These are phyloP conservation scores for Suillus variegatus DNA, from an alignment of 768 basidiomycete species.

Conservation along the genomic window DNA sequence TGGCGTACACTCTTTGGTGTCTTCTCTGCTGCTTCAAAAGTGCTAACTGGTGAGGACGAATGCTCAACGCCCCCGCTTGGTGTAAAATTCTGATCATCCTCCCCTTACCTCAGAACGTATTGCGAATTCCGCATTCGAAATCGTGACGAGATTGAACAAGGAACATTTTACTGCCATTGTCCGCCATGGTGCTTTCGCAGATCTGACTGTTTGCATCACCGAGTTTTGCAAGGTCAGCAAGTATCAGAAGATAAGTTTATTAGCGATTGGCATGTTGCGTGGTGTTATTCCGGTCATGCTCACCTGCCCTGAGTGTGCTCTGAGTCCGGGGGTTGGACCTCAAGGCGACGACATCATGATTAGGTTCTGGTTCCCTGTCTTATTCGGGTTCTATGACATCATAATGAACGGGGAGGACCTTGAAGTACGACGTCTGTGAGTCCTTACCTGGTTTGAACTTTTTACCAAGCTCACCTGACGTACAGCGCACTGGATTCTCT, in stretches of 20 bases:
- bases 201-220: slow-evolving; percentile 95
- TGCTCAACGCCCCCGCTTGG: background rate
- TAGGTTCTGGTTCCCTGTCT: slow-evolving; percentile 94
- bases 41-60: slow-evolving; percentile 66
- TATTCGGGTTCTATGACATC: slow-evolving; percentile 99
- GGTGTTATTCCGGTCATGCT: slow-evolving; percentile 93
- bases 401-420: slow-evolving; percentile 99
- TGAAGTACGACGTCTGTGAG: slow-evolving; percentile 94
- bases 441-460: slow-evolving; percentile 15
- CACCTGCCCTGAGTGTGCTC: slow-evolving; percentile 67
- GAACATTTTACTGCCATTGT: slow-evolving; percentile 93
- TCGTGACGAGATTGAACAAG: slow-evolving; percentile 87
- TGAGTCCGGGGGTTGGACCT: slow-evolving; percentile 33
- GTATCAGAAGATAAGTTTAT: slow-evolving; percentile 95
- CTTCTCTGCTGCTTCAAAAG: slow-evolving; percentile 94
- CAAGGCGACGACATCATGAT: slow-evolving; percentile 84
- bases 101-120: slow-evolving; percentile 65
- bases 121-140: slow-evolving; percentile 92
- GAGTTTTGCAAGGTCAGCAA: slow-evolving; percentile 99
- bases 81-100: slow-evolving; percentile 5
- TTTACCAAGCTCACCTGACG: slow-evolving; percentile 12
- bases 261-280: slow-evolving; percentile 96
- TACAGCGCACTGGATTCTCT: slow-evolving; percentile 92
- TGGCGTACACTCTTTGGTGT: slow-evolving; percentile 99
- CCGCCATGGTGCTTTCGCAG: slow-evolving; percentile 91